These are phyloP conservation scores for Sarcodon aspratus DNA, from an alignment of 768 basidiomycete genomes.

Conservation along the genomic window DNA sequence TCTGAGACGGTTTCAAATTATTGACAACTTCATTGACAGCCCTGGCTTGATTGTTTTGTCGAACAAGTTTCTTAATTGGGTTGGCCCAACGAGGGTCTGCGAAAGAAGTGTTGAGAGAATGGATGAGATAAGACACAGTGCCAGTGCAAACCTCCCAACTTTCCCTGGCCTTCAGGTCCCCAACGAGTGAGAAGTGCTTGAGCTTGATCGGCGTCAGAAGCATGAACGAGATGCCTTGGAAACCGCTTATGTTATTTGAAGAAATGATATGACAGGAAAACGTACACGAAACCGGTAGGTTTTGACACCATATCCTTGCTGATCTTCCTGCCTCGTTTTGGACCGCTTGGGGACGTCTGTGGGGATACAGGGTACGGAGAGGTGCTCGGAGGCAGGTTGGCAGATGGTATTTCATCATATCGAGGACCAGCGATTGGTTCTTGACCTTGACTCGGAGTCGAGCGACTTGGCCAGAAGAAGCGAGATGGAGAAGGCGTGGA, in stretches of 20 bases:
- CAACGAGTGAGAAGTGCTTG: constrained; percentile 80
- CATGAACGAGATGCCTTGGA: constrained; percentile 77
- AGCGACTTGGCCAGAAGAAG: constrained; percentile 36
- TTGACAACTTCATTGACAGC: constrained; percentile 72
- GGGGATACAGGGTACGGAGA: constrained; percentile 18
- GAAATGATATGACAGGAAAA: constrained; percentile 12
- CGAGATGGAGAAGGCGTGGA: constrained; percentile 54
- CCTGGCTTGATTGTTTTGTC: constrained; percentile 52
- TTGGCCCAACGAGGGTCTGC: constrained; percentile 82
- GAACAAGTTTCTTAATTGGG: constrained; percentile 75
- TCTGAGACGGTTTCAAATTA: constrained; percentile 48
- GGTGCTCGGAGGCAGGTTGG: constrained; percentile 16
- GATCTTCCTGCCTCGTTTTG: constrained; percentile 51
- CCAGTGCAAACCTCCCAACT: constrained; percentile 63
- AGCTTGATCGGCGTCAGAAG: constrained; percentile 82
- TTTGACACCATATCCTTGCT: constrained; percentile 85
- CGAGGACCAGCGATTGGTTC: constrained; percentile 51
- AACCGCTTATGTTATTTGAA: constrained; percentile 12
- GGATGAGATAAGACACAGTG: neutral
- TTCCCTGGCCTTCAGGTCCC: constrained; percentile 83
- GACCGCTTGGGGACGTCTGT: constrained; percentile 20
- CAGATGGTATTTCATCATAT: constrained; percentile 45
- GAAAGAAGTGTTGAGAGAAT: constrained; percentile 4
- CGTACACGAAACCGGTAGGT: constrained; percentile 79
- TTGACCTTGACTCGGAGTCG: constrained; percentile 19